Evolutionary conservation across 306 rosid genomes (phyloP), one percentile per base, ranked within the genome.

Genomic region (Castanea sativa): DNA sequence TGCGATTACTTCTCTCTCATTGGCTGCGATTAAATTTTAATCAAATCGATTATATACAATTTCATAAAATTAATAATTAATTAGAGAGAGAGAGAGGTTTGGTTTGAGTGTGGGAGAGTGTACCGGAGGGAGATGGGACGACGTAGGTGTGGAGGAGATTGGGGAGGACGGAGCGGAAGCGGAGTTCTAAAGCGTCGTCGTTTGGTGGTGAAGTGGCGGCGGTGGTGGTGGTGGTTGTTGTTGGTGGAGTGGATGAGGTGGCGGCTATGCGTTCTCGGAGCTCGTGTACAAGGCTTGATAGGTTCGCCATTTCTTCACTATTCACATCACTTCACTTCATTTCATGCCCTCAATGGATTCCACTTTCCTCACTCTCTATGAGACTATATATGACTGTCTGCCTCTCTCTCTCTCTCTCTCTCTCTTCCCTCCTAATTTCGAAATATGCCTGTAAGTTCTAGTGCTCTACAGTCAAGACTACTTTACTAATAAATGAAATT

Each of bases 91-190:
- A 49, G 41, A 35, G 41, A 35, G 53, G 53, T 49, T 49, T 49
- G 53, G 14, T 11, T 49, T 12, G 14, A 12, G 14, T 49, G 53
- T 49, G 53, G 53, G 14, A 10, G 53, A 38, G 30, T 20, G 8
- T 73, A 88, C 94, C 97, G 55, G 96, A 76, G 64, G 96, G 84
- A 80, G 94, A 86, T 33, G 99, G 92, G 32, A 87, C 83, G 74
- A 92, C 93, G 23, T 85, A 79, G 55, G 92, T 57, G 53, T 88
- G 89, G 61, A 95, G 91, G 58, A 95, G 98, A 84, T 87, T 83
- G 64, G 96, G 99, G 33, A 95, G 92, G 56, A 95, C 91, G 56
- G 88, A 80, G n/a, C 99, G 96, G 88, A 95, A 95, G 49, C 97
- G 64, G 55, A 45, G 61, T 69, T 90, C 92, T 86, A 92, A 84